Base-by-base conservation (phyloP, 2,329 filamentous ascomycete species). In the Xenoacremonium recifei region DNA sequence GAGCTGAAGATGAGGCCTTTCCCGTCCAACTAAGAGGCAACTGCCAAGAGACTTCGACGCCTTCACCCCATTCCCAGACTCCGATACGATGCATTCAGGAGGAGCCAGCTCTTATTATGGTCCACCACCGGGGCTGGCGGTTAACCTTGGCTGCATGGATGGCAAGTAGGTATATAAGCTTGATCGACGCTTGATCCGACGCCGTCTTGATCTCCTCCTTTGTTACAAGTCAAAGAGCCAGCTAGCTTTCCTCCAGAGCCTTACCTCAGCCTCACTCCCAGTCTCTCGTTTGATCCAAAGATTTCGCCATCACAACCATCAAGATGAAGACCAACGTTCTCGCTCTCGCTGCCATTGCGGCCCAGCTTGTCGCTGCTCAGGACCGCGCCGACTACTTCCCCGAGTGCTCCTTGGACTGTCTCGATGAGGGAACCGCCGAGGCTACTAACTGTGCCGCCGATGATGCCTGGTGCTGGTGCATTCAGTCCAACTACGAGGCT, bases 401-500 rank as follows among this genome's bases (percentile, higher is more conserved):
- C 23, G 39, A 54, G 31, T 65, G 61, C 44, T 52, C 60, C 12
- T 27, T 60, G n/a, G 31, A 54, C 16, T 65, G 60, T 39, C 52
- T 64, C 36, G 20, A 43, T 32, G 37, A 58, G 2, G 59, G 52
- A 20, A 57, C 50, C 23, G 17, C 45, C 16, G 37, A 47, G 12
- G 53, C 51, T 9, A 58, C 55, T 17, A 35, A 43, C 35, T 64
- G 60, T 43, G 38, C 38, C 7, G 25, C 44, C 4, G 45, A 48
- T 12, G 62, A 64, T 23, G 48, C 49, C 31, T 47, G 48, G 6
- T 55, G 51, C 38, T 54, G 54, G 35, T 65, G 63, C 36, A 44
- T 51, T 27, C 41, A 57, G 34, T 44, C 45, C 7, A 60, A 59
- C 47, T 55, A 63, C 44, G 53, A 57, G 35, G 49, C 47, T 38